Evolutionary conservation across 2,329 filamentous ascomycete genomes (phyloP).

Genomic region (Didymella segeticola): DNA sequence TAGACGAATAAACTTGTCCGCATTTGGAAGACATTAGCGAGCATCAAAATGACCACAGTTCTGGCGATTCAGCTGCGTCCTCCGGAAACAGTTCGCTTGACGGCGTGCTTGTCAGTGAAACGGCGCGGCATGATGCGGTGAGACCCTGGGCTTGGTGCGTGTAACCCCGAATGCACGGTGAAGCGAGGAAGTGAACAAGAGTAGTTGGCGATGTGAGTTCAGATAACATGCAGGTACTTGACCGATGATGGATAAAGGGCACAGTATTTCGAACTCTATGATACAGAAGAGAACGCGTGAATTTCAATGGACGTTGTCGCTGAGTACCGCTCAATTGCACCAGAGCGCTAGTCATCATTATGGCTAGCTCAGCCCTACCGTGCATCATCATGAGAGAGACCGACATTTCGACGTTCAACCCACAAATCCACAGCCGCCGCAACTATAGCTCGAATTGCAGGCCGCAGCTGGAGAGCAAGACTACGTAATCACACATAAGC

Average conservation of each 20-base stretch:
- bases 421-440: not conserved
- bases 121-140: not conserved
- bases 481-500: too few species aligned
- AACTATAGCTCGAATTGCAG: not conserved
- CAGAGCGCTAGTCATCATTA: not conserved
- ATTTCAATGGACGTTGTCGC: too few species aligned
- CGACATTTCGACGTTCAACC: constrained; percentile 1
- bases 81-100: not conserved
- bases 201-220: too few species aligned
- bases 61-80: not conserved
- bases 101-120: not conserved
- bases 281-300: too few species aligned
- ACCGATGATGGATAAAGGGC: too few species aligned
- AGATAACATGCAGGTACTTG: too few species aligned
- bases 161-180: not conserved
- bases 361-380: constrained; percentile 9
- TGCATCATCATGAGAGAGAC: constrained; percentile 11
- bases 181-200: not conserved
- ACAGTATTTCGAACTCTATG: too few species aligned
- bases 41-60: not conserved
- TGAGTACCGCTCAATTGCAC: too few species aligned
- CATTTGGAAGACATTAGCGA: constrained; percentile 22
- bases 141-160: not conserved
- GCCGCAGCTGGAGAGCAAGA: not conserved
- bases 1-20: constrained; percentile 18